phyloP scores from a whole-genome alignment of 768 basidiomycete species.

The Collybiopsis confluens region DNA sequence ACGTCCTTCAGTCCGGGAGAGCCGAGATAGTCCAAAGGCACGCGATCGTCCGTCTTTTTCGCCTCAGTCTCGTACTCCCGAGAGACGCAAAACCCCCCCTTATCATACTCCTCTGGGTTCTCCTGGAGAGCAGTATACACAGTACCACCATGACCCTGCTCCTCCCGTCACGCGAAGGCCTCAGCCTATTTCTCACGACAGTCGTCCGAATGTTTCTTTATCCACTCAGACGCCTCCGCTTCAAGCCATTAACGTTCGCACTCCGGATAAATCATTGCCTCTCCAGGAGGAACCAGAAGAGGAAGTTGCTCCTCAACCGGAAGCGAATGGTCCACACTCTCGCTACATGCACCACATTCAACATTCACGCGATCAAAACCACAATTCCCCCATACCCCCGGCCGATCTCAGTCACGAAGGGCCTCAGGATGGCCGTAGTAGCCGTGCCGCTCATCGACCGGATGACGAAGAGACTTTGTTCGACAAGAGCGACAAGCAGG shows the following conservation, averaged over 20 bases:
- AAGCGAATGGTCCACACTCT: slow-evolving; percentile 18
- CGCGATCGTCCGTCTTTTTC: slow-evolving; percentile 34
- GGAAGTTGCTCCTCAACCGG: slow-evolving; percentile 39
- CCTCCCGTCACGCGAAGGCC: slow-evolving; percentile 24
- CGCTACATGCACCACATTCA: slow-evolving; percentile 25
- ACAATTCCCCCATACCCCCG: slow-evolving; percentile 39
- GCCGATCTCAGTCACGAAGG: slow-evolving; percentile 51
- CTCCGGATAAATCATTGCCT: slow-evolving; percentile 70
- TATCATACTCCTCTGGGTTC: slow-evolving; percentile 46
- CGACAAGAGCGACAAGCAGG: slow-evolving; percentile 29
- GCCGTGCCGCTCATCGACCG: slow-evolving; percentile 31
- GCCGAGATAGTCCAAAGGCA: slow-evolving; percentile 30
- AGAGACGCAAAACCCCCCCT: slow-evolving; percentile 45
- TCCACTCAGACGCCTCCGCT: slow-evolving; percentile 53
- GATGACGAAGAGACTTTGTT: slow-evolving; percentile 46
- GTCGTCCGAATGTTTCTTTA: slow-evolving; percentile 28
- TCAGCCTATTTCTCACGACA: slow-evolving; percentile 16
- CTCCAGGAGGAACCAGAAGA: slow-evolving; percentile 77
- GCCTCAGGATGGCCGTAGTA: slow-evolving; percentile 33
- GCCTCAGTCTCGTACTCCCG: slow-evolving; percentile 48
- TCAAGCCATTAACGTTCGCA: slow-evolving; percentile 48
- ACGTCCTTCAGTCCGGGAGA: slow-evolving; percentile 28
- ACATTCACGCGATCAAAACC: slow-evolving; percentile 25
- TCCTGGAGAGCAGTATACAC: slow-evolving; percentile 45
- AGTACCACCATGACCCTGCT: slow-evolving; percentile 47